A percentile compares a stretch with the other conserved stretches of the same genome.
Evolutionary conservation across 1,284 basidiomycete species (phyloP).

Genomic region (Megacollybia platyphylla): DNA sequence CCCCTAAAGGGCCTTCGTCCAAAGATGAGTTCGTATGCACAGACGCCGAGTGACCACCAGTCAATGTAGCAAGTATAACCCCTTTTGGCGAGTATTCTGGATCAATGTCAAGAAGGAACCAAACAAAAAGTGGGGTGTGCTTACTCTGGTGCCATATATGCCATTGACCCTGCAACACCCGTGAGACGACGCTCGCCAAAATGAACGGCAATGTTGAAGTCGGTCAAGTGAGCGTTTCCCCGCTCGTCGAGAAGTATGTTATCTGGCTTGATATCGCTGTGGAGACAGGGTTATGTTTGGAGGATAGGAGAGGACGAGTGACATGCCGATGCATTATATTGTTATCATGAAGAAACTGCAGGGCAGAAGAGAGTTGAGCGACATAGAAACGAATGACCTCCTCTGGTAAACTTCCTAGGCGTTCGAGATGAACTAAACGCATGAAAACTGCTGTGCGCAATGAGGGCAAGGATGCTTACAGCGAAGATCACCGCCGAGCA

Average conservation of each 20-base stretch:
- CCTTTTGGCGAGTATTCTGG: conserved; percentile 63
- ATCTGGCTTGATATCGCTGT: conserved; percentile 91
- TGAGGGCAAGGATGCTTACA: conserved; percentile 34
- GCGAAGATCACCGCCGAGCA: conserved; percentile 93
- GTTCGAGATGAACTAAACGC: conserved; percentile 77
- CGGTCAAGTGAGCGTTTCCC: conserved; percentile 94
- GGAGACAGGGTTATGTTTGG: conserved; percentile 14
- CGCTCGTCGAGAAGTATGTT: conserved; percentile 94
- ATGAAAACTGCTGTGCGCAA: not conserved
- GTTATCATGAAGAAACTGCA: conserved; percentile 87
- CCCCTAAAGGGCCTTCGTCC: conserved; percentile 88
- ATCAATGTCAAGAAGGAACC: not conserved
- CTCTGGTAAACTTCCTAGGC: conserved; percentile 74
- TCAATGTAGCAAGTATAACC: conserved; percentile 88
- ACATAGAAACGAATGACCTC: conserved; percentile 84
- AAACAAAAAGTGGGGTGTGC: conserved; percentile 7
- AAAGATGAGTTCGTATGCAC: conserved; percentile 86
- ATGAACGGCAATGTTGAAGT: conserved; percentile 98
- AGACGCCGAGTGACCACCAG: conserved; percentile 94
- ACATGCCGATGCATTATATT: conserved; percentile 86
- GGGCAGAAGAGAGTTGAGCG: conserved; percentile 79
- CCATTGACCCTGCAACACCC: conserved; percentile 98
- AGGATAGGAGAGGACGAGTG: conserved; percentile 5
- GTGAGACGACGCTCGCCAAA: conserved; percentile 81
- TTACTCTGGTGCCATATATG: conserved; percentile 94